Base-by-base conservation (phyloP, 495 filamentous ascomycete genomes). In the Penicillium silybi region DNA sequence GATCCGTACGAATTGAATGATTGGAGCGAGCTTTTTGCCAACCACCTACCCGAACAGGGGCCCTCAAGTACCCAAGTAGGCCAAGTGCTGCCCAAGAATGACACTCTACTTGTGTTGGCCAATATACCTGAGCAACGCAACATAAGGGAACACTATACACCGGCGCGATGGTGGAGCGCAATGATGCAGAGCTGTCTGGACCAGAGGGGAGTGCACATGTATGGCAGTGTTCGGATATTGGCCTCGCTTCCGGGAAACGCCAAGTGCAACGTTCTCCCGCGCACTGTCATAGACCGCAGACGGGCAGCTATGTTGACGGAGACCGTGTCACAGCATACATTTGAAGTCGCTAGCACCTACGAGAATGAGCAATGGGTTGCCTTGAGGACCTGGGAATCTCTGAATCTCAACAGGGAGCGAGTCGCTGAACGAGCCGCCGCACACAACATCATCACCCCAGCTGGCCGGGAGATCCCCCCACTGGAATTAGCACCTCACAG, bases 161-260 rank as follows among this genome's bases (percentile, higher is more conserved):
- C 66, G 27, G 47, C 56, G 19, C 61, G 69, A 47, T 72, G 69
- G 72, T 61, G 61, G 64, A 50, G 58, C 20, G 46, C 32, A 1
- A 53, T 70, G 20, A 59, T 73, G 63, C 59, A 67, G 17, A 40
- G 15, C 13, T 73, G 69, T 38, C 34, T 73, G 46, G 45, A 48
- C 17, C 66, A 68, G 40, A 22, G 19, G 8, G 65, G 58, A 6
- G 10, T 75, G 1, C 61, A 72, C 41, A 39, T 46, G 20, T 68
- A 77, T 20, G 67, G 90, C 8, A 77, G 80, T 6, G 84, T 92
- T 7, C 80, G 90, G 45, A 80, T 92, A 69, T 70, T 96, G 3
- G 54, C 87, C 23, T 85, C 87, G 79, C 43, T 80, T 5, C 62
- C 68, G 29, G 29, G 29, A 11, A 0, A 62, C 79, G 26, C 53